Conservation (phyloP, 129 eudicot genomes). For the Glebionis coronaria region DNA sequence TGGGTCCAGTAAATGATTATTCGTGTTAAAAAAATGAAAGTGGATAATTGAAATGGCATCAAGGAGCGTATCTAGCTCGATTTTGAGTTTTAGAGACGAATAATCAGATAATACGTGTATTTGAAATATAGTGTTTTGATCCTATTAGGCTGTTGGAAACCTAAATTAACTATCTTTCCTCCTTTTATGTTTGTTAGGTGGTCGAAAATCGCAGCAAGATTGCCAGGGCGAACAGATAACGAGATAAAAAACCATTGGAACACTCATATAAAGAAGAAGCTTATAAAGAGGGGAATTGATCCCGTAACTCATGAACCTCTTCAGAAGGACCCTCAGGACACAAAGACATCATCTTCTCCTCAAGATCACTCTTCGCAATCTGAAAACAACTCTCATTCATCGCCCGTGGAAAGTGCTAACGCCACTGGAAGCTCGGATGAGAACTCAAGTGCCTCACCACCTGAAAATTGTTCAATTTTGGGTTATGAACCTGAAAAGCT, state of each 20-base stretch:
- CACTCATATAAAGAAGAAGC: conserved; percentile 91
- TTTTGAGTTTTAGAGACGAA: not conserved
- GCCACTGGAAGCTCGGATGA: conserved; percentile 37
- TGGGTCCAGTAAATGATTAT: conserved; percentile 14
- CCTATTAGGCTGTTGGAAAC: too few species aligned
- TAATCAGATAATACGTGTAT: too few species aligned
- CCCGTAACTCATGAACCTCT: conserved; percentile 97
- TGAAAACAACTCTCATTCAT: conserved; percentile 16
- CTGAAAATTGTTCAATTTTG: conserved; percentile 35
- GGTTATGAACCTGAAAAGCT: conserved; percentile 36
- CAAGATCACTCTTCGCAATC: conserved; percentile 28
- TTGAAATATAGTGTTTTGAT: too few species aligned
- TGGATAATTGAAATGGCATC: not conserved
- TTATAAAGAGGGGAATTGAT: conserved; percentile 83
- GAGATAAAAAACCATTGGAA: conserved; percentile 97
- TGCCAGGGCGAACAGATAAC: conserved; percentile 88
- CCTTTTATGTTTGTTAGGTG: conserved; percentile 45
- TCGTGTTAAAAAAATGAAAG: not conserved
- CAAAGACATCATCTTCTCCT: conserved; percentile 21
- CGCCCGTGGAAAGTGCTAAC: conserved; percentile 16
- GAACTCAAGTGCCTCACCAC: conserved; percentile 45
- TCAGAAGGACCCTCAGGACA: conserved; percentile 32
- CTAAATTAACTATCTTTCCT: not conserved
- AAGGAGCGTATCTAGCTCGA: not conserved
- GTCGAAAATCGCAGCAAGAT: conserved; percentile 89